Base-by-base conservation (phyloP, 1,284 basidiomycete genomes). In the Malassezia obtusa region DNA sequence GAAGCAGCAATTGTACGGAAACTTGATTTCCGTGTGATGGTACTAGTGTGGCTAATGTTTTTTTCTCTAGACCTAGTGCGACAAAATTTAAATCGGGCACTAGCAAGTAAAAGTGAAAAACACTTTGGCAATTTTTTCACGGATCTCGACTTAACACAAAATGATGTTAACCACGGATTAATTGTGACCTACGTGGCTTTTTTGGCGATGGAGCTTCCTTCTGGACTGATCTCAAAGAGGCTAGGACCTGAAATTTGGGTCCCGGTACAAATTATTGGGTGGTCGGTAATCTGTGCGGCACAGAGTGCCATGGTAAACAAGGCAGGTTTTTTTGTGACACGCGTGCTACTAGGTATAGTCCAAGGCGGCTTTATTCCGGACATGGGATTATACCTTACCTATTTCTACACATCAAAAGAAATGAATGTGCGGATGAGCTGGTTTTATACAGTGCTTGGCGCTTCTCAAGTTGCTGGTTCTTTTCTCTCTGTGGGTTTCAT, bases 371-470 rank as follows among this genome's bases (percentile, higher is more conserved):
- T 75, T 50, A 77, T 64, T 14, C 58, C 65, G 2, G 75, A 76
- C 52, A 64, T 68, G 39, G 46, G 58, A 17, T 61, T 77, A 1
- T 77, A 76, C 35, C 75, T 77, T 3, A 65, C 59, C 17, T 77
- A 77, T 59, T 78, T 63, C 60, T 77, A 73, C 58, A 71, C 63
- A 1, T 45, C 53, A 0, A 49, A 57, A 17, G 76, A 77, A 51
- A 64, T 86, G 3, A 83, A 84, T 0, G 71, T 84, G 36, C 80
- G 85, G 2, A 75, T 86, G 7, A 79, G 82, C 0, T 75, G 79
- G 40, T 85, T 85, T 75, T 86, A 61, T 30, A 57, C 54, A 1
- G 56, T 57, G 12, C 37, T 58, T 14, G 55, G 54, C 0, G n/a
- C 53, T 14, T 61, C 54, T 36, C 52, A 64, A 30, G 58, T 65